A percentile compares a stretch with the other conserved stretches of the same genome.
Conservation (phyloP, 148 eudicot species). For the Chenopodium album region DNA sequence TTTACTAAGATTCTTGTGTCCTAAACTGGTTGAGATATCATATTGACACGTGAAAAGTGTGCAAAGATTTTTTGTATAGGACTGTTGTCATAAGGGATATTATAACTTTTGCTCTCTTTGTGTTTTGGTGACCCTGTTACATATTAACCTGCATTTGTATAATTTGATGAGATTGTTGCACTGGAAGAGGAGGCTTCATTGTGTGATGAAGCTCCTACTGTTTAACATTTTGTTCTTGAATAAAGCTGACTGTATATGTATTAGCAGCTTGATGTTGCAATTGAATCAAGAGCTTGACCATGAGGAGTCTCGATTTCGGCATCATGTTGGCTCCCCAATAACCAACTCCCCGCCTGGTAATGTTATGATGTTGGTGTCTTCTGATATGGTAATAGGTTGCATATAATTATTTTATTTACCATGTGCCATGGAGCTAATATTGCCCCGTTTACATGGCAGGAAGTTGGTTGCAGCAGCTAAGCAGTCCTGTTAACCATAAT, state of each 20-base stretch:
- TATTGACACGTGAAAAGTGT: not conserved
- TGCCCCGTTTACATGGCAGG: constrained; percentile 38
- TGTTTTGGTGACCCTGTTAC: not conserved
- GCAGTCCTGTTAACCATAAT: constrained; percentile 61
- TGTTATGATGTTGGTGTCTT: constrained; percentile 15
- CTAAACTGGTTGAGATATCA: not conserved
- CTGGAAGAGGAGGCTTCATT: not conserved
- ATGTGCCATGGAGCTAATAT: not conserved
- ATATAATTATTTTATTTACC: not conserved
- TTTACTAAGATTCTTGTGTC: not conserved
- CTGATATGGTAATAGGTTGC: not conserved
- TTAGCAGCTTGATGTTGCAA: constrained; percentile 62
- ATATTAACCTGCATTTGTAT: not conserved
- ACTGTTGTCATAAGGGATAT: not conserved
- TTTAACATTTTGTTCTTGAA: not conserved
- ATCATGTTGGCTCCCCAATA: constrained; percentile 59
- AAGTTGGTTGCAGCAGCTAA: constrained; percentile 60
- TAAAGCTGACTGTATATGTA: constrained; percentile 11
- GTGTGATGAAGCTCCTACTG: not conserved
- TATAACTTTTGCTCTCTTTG: not conserved
- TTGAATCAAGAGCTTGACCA: constrained; percentile 73
- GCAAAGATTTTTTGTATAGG: not conserved
- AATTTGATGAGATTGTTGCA: not conserved
- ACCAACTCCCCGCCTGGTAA: constrained; percentile 77
- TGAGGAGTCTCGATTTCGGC: constrained; percentile 64